These are phyloP conservation scores for Silene latifolia DNA, from an alignment of 148 eudicot genomes.

Conservation along the genomic window DNA sequence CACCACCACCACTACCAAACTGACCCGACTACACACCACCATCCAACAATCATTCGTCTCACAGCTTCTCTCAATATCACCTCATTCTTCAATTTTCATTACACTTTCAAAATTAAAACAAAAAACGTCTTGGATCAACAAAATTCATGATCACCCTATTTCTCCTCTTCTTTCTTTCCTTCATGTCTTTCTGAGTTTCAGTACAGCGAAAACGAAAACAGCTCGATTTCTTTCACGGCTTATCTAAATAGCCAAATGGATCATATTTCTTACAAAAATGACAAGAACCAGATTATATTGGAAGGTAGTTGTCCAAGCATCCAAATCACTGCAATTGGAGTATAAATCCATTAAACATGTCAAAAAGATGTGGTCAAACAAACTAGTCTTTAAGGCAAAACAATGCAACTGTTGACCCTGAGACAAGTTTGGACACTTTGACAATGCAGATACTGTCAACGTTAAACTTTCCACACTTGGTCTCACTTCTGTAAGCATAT, in stretches of 20 bases:
- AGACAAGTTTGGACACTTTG: constrained; percentile 26
- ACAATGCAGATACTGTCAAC: constrained; percentile 37
- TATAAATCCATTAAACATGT: constrained; percentile 47
- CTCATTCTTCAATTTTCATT: too few species aligned
- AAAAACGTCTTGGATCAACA: too few species aligned
- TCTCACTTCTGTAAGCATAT: constrained; percentile 34
- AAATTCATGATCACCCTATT: too few species aligned
- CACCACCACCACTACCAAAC: too few species aligned
- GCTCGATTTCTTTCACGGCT: constrained; percentile 57
- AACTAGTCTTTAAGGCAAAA: constrained; percentile 44
- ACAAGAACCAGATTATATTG: constrained; percentile 60
- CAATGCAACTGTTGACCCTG: constrained; percentile 47
- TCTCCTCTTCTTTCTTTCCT: too few species aligned
- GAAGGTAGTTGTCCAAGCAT: constrained; percentile 72
- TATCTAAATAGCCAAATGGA: constrained; percentile 58
- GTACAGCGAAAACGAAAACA: constrained; percentile 52
- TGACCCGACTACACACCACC: too few species aligned
- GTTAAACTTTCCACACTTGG: constrained; percentile 51
- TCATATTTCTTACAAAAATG: too few species aligned
- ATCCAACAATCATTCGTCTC: too few species aligned
- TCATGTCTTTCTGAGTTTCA: too few species aligned
- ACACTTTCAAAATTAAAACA: too few species aligned
- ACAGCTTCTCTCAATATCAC: too few species aligned
- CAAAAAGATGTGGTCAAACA: constrained; percentile 35
- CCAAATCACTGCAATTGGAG: constrained; percentile 38